Evolutionary conservation across 495 filamentous ascomycete genomes (phyloP).

Genomic region (Tuber borchii): DNA sequence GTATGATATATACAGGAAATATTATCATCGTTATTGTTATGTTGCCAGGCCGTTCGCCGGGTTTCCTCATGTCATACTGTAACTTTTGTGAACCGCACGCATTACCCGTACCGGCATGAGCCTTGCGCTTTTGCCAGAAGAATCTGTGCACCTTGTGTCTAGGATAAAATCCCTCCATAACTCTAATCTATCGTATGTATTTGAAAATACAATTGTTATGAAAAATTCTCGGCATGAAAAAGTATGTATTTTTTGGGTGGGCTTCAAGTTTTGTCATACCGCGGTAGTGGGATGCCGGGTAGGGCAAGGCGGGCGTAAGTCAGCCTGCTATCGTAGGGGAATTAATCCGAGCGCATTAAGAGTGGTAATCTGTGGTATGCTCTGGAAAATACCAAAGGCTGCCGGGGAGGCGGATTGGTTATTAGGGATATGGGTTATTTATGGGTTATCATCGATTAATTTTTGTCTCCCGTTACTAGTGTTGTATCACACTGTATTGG

Average conservation of each 20-base stretch:
- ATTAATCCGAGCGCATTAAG: neutral
- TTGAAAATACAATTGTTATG: neutral
- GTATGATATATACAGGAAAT: neutral
- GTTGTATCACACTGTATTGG: too few species aligned
- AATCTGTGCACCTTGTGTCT: neutral
- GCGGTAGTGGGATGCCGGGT: neutral
- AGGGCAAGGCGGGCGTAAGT: neutral
- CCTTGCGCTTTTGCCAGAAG: neutral
- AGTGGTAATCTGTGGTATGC: neutral
- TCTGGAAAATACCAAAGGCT: neutral
- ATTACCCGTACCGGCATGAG: too few species aligned
- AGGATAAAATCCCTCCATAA: neutral
- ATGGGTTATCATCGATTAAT: neutral
- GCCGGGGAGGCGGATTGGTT: neutral
- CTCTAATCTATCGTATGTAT: neutral
- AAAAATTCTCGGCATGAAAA: neutral
- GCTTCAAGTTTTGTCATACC: neutral
- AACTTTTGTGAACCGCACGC: too few species aligned
- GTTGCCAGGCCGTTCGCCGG: neutral
- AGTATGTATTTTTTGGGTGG: neutral
- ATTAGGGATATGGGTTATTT: neutral
- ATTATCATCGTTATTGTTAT: neutral
- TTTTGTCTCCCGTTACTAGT: too few species aligned
- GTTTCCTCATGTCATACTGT: too few species aligned
- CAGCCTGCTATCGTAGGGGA: too few species aligned